Evolutionary conservation across 2,329 filamentous ascomycete species (phyloP).

Genomic region (Thelonectria blattea): DNA sequence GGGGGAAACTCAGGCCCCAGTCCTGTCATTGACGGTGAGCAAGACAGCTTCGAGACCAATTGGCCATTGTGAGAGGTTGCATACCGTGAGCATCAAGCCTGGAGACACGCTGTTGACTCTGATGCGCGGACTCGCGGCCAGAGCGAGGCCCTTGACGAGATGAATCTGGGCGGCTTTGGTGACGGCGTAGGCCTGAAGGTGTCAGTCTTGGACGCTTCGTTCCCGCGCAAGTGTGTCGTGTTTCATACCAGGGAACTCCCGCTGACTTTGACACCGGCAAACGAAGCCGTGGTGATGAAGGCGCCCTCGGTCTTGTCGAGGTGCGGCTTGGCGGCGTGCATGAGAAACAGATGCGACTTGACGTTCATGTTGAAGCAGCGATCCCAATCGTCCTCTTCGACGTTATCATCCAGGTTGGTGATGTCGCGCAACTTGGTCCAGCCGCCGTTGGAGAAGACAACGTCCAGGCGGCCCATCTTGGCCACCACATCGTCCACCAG

Average conservation of each 20-base stretch:
- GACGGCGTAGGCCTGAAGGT: constrained; percentile 69
- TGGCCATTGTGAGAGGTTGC: neutral
- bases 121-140: constrained; percentile 59
- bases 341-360: constrained; percentile 65
- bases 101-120: constrained; percentile 66
- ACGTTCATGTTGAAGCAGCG: constrained; percentile 66
- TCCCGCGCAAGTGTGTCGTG: neutral
- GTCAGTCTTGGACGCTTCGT: neutral
- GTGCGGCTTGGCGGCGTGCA: constrained; percentile 59
- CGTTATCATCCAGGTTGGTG: constrained; percentile 56
- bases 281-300: constrained; percentile 68
- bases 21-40: constrained; percentile 47
- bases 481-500: constrained; percentile 65
- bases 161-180: constrained; percentile 77
- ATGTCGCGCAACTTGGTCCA: constrained; percentile 57
- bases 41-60: neutral
- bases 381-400: constrained; percentile 66
- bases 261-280: constrained; percentile 68
- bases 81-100: constrained; percentile 56
- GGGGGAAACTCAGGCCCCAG: constrained; percentile 67
- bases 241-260: constrained; percentile 62
- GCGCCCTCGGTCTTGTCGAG: constrained; percentile 63
- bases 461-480: constrained; percentile 70
- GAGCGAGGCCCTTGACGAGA: constrained; percentile 60
- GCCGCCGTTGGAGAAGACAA: constrained; percentile 77